Evolutionary conservation across 140 eudicot genomes (phyloP).

Genomic region (Anethum foeniculum): DNA sequence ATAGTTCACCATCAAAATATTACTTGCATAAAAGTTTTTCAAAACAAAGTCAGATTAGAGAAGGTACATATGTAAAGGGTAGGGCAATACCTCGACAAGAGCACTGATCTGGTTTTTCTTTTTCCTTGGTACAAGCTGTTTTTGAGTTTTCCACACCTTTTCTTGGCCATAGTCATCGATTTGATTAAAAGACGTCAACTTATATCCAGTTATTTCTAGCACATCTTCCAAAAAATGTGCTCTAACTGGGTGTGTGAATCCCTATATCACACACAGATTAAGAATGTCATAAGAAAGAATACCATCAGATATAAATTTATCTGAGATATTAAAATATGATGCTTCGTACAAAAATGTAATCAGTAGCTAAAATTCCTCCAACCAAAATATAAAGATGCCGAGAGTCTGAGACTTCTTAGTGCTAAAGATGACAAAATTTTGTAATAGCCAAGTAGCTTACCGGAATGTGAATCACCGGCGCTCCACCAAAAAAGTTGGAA

Average conservation of each 20-base stretch:
- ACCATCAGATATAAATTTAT: neutral
- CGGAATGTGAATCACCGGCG: conserved; percentile 94
- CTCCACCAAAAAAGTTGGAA: conserved; percentile 80
- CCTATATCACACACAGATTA: conserved; percentile 40
- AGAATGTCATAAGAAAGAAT: neutral
- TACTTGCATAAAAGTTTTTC: neutral
- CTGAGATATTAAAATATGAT: neutral
- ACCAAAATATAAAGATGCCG: neutral
- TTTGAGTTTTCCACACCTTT: conserved; percentile 94
- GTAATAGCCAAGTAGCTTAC: conserved; percentile 37
- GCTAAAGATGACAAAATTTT: neutral
- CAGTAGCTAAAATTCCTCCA: neutral
- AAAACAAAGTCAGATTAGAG: neutral
- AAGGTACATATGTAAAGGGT: conserved; percentile 1
- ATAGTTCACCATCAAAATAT: conserved; percentile 3
- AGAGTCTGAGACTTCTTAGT: neutral
- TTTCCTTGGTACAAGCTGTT: conserved; percentile 69
- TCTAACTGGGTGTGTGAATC: conserved; percentile 89
- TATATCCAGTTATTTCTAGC: conserved; percentile 84
- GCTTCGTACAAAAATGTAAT: neutral
- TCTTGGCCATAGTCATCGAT: conserved; percentile 98
- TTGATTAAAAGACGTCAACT: conserved; percentile 84
- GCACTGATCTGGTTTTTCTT: conserved; percentile 80
- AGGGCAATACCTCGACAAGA: conserved; percentile 75
- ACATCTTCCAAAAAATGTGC: conserved; percentile 88